Base-by-base conservation (phyloP, 2,329 filamentous ascomycete genomes). In the Alternaria brassicicola region DNA sequence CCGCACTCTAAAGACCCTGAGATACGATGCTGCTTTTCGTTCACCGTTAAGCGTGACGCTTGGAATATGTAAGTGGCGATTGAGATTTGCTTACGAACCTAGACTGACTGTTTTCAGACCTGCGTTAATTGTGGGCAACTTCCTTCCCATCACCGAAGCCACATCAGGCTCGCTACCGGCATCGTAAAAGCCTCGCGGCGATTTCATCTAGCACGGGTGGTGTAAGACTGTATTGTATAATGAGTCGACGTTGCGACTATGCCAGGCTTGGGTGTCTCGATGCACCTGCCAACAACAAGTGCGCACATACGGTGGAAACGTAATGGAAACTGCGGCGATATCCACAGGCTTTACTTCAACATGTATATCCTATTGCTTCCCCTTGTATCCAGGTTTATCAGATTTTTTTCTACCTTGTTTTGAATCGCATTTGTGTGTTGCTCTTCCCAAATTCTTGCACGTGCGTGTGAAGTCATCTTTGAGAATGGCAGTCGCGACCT, bases 1-100 rank as follows among this genome's bases (percentile, higher is more conserved):
- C 68, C 72, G 49, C 85, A 85, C 59, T 87, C 89, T 3, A 86
- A 87, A 42, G 86, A 89, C 52, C 86, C 89, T 19, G 88, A 91
- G 36, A 89, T 97, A 58, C 90, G 92, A 74, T 99, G 95, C 77
- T 98, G 94, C 77, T 99, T 99, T 78, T 98, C 94, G 0, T 97
- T 99, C 76, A 96, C 94, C 57, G 97, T 99, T 67, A 88, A 93
- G 70, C 88, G 94, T 72, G 95, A 99, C 80, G 91, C 92, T 61
- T 92, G 97, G 78, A 96, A 97, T 74, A 92, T 99, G 95, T 97
- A 81, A 85, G 93, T 80, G 26, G 31, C 77, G 38, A 21, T 19
- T 13, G 7, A 25, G 33, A 8, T 17, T n/a, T 25, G 13, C 13
- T 12, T 28, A 1, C 4, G 9, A 25, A 23, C 8, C 12, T 8